Evolutionary conservation across 2,329 filamentous ascomycete species (phyloP).

Genomic region (Tricladium varicosporioides): DNA sequence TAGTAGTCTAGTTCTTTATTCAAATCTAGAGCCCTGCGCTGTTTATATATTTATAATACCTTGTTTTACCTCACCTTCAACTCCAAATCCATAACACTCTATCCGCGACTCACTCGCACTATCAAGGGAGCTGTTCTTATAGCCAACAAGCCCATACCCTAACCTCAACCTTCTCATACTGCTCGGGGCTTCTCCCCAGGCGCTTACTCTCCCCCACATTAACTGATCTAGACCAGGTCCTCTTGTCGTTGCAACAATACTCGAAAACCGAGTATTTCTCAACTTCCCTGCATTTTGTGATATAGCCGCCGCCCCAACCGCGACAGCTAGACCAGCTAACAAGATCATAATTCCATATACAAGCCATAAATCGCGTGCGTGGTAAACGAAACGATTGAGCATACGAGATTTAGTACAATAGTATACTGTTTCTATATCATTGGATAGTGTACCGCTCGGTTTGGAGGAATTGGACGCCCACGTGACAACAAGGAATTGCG

Average conservation of each 20-base stretch:
- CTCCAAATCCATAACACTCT: too few species aligned
- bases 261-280: conserved; percentile 1
- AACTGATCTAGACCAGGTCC: not conserved
- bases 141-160: conserved; percentile 4
- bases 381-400: conserved; percentile 2
- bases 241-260: conserved; percentile 6
- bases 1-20: too few species aligned
- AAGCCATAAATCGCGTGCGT: conserved; percentile 2
- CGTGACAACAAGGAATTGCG: conserved; percentile 1
- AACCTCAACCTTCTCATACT: not conserved
- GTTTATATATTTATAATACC: too few species aligned
- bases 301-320: not conserved
- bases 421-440: too few species aligned
- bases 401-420: conserved; percentile 1
- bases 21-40: too few species aligned
- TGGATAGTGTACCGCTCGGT: not conserved
- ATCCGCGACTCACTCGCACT: too few species aligned
- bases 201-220: not conserved
- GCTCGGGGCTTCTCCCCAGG: not conserved
- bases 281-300: not conserved
- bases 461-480: not conserved
- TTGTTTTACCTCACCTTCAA: too few species aligned
- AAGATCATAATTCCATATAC: conserved; percentile 6
- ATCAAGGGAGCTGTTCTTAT: too few species aligned
- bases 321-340: not conserved